phyloP scores from a whole-genome alignment of 2,329 filamentous ascomycete genomes.

The Fusarium scirpi region DNA sequence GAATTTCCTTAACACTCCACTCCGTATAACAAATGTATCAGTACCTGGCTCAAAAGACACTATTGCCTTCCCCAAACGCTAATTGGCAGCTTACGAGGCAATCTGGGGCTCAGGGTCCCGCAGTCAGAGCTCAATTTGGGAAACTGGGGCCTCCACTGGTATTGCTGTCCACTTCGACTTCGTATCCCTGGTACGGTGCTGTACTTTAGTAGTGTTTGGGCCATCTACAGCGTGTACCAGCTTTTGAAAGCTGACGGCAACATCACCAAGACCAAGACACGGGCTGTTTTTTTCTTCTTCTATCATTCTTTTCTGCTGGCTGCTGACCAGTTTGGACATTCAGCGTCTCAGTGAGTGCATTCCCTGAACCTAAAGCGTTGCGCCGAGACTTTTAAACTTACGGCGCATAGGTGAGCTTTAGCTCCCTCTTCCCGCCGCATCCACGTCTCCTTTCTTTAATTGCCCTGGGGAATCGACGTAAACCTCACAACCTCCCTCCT shows the following conservation, averaged over 20 bases:
- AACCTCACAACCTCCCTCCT: conserved; percentile 24
- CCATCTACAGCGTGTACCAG: conserved; percentile 4
- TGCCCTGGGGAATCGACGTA: conserved; percentile 34
- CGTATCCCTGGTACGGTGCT: conserved; percentile 22
- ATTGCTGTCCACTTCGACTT: conserved; percentile 43
- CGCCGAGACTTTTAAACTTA: conserved; percentile 5
- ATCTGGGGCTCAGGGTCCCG: conserved; percentile 19
- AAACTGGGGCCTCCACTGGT: conserved; percentile 37
- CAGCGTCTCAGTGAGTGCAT: not conserved
- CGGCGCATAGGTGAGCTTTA: conserved; percentile 26
- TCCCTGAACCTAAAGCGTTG: not conserved
- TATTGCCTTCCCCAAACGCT: conserved; percentile 2
- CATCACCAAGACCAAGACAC: conserved; percentile 24
- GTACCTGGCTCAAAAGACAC: conserved; percentile 19
- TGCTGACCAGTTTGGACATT: not conserved
- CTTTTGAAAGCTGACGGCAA: conserved; percentile 29
- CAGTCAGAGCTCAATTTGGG: conserved; percentile 35
- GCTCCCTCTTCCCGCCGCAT: conserved; percentile 22
- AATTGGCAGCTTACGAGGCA: conserved; percentile 22
- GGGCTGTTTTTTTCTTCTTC: conserved; percentile 17
- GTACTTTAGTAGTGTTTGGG: not conserved
- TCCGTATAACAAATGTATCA: not conserved
- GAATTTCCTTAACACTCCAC: not conserved
- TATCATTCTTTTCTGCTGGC: conserved; percentile 2
- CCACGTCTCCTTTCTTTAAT: conserved; percentile 43